Evolutionary conservation across 2,329 filamentous ascomycete genomes (phyloP), one percentile per base, ranked within the genome.

Genomic region (Penicillium palitans): DNA sequence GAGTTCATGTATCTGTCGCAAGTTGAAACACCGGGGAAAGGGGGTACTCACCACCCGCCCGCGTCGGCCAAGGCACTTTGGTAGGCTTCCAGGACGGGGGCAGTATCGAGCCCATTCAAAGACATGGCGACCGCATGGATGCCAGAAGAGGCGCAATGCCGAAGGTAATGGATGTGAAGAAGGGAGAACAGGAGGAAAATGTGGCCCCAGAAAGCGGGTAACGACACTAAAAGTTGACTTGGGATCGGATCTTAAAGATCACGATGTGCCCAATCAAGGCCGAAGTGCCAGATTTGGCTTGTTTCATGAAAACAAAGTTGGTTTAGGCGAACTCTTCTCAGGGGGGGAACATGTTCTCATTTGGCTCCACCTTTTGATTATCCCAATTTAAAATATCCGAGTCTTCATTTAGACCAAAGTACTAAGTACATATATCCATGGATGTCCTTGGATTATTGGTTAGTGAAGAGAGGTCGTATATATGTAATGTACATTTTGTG

Each of bases 81-180:
- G 78, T 96, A 88, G 70, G 93, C 92, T 79, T 96, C 91, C 78
- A 87, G 85, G 78, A 99, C 84, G 72, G 86, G 84, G 68, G 84
- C 80, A 79, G 87, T 84, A 80, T 97, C 93, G 78, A 98, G 83
- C 65, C 95, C 95, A 87, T 96, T 96, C 78, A 98, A 83, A 82
- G 93, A 97, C 93, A 98, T 98, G 69, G 67, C 66, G 68, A 66
- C 71, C 65, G 71, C 74, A 77, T 78, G 62, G 58, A 59, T 64
- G 59, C 55, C 44, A 56, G 44, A 39, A 19, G 51, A 55, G 59
- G 46, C 49, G 25, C 37, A 41, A 49, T 57, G 47, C 47, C 49
- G 50, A 53, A 47, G 40, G 48, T 41, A 24, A 53, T 48, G 40
- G 49, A 52, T 40, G 41, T 39, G 25, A 52, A 47, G 49, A 48